Evolutionary conservation across 1,284 basidiomycete species (phyloP), one percentile per base, ranked within the genome.

Genomic region (Ustilago vetiveriae): DNA sequence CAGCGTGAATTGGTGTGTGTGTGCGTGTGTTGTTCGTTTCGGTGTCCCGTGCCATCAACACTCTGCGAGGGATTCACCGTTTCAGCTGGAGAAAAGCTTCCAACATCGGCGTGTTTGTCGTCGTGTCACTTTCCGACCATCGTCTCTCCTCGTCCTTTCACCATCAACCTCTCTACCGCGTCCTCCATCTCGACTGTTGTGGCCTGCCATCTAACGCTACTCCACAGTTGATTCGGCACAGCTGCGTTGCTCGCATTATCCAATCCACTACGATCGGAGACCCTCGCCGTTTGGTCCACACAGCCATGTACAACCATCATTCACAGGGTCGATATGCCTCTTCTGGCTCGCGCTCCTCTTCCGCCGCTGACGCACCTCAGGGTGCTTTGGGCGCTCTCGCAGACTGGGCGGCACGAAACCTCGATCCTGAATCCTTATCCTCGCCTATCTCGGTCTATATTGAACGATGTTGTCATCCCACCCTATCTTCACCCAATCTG

Each of bases 401-500:
- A n/a, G 78, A 80, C 24, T 79, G 78, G 78, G 76, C 75, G 10
- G 59, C 67, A 2, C 66, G 69, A 32, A 75, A 62, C 26, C 52
- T 76, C 11, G 78, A 80, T 32, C 67, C 68, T 16, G 75, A 74
- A 37, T 44, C 69, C 37, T 67, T 60, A 22, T 49, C 63, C 24
- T 72, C 72, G 3, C 63, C 70, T 10, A 59, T 76, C 2, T 69
- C 76, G 39, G 56, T 68, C 33, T 73, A 67, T 43, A 69, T 79
- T 44, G 76, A 91, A 58, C 88, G 92, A 50, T 92, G 93, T 14
- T 96, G 94, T 83, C 92, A 95, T 75, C 91, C 94, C 2, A 88
- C 89, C 21, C 85, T 92, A 13, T 87, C 88, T 60, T 91, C 94
- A 81, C 92, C 94, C 17, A 96, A 98, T 83, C 91, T 95, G 84